Conservation (phyloP, 192 early-diverging fungal species). For the Backusella australiensis region DNA sequence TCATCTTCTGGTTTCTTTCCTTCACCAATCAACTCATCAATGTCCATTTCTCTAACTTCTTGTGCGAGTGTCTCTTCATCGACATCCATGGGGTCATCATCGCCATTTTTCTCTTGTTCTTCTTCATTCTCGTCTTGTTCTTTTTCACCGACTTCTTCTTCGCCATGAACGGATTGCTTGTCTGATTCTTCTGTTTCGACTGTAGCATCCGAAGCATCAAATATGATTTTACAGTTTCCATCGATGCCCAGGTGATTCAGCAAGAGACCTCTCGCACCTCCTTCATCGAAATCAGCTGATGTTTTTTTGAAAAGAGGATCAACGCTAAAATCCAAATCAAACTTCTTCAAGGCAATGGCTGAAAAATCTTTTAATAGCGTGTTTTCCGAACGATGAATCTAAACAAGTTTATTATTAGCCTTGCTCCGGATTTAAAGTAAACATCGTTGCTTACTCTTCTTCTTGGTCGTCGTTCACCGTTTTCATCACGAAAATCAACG, state of each 20-base stretch:
- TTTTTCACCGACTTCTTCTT: slow-evolving; percentile 9
- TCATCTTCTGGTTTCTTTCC: neutral
- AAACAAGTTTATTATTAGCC: neutral
- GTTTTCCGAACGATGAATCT: slow-evolving; percentile 49
- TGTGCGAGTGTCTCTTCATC: slow-evolving; percentile 11
- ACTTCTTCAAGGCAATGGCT: slow-evolving; percentile 76
- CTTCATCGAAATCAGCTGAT: slow-evolving; percentile 98
- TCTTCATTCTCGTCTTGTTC: slow-evolving; percentile 6
- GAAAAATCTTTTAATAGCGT: slow-evolving; percentile 85
- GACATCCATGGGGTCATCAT: slow-evolving; percentile 21
- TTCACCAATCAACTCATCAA: neutral
- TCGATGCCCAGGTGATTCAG: slow-evolving; percentile 86
- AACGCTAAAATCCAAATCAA: slow-evolving; percentile 89
- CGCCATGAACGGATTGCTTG: slow-evolving; percentile 3
- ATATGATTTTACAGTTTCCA: slow-evolving; percentile 84
- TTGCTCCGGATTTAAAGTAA: no score
- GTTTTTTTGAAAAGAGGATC: slow-evolving; percentile 98
- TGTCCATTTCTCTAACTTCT: neutral
- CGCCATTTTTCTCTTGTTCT: neutral
- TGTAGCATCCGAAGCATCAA: slow-evolving; percentile 87
- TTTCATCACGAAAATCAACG: slow-evolving; percentile 45
- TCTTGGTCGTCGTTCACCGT: slow-evolving; percentile 44
- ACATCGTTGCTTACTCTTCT: slow-evolving; percentile 33
- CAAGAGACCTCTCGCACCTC: slow-evolving; percentile 88
- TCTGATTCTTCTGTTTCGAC: slow-evolving; percentile 30